Conservation (phyloP, 495 filamentous ascomycete genomes). For the Neurospora sp. region DNA sequence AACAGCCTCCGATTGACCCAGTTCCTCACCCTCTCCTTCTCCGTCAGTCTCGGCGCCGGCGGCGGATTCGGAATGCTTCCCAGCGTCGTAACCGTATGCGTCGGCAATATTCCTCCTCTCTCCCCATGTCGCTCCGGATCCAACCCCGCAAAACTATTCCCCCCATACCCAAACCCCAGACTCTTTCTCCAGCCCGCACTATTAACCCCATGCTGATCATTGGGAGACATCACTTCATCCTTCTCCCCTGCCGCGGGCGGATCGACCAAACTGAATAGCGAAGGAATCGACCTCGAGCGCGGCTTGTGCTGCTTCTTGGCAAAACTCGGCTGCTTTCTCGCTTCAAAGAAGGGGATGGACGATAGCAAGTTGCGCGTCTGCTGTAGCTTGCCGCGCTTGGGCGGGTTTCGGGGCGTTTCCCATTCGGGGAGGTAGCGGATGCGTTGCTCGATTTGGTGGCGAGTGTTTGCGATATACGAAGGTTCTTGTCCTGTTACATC, state of each 20-base stretch:
- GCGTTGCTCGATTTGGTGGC: background rate
- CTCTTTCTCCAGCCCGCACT: background rate
- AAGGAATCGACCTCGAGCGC: background rate
- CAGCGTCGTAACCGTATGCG: background rate
- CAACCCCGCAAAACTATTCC: background rate
- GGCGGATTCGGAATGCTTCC: background rate
- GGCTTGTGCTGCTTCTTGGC: background rate
- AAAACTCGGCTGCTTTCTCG: background rate
- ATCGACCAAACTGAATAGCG: background rate
- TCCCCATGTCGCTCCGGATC: background rate
- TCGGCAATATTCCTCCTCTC: background rate
- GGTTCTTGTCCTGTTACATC: background rate
- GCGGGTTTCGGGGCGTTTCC: conserved; percentile 27
- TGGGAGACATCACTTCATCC: background rate
- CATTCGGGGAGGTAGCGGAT: conserved; percentile 26
- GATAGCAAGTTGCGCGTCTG: background rate
- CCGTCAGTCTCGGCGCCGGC: background rate
- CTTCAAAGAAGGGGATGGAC: background rate
- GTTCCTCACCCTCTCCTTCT: background rate
- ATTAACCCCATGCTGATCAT: background rate
- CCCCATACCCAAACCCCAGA: background rate
- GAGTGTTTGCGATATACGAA: background rate
- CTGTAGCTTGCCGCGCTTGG: conserved; percentile 17
- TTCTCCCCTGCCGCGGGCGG: background rate
- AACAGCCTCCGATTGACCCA: background rate